Conservation (phyloP, 2,329 filamentous ascomycete species). For the Penicillium rolfsii region DNA sequence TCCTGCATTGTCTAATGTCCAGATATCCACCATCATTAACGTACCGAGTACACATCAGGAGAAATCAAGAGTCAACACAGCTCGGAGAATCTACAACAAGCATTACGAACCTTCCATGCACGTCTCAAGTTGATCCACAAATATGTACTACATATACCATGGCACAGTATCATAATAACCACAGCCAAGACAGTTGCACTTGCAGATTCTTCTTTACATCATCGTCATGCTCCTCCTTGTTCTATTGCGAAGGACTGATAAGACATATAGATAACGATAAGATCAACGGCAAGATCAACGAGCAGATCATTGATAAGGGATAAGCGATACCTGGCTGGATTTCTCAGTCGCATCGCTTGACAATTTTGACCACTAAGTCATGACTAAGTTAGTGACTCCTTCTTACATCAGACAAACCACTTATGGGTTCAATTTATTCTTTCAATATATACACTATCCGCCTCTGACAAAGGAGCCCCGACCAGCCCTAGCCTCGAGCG, state of each 20-base stretch:
- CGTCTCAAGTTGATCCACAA: background rate
- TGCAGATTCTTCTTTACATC: slow-evolving; percentile 1
- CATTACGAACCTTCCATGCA: background rate
- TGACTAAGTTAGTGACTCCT: too few species aligned
- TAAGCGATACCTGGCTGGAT: background rate
- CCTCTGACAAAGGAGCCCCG: background rate
- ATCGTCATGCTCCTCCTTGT: slow-evolving; percentile 1
- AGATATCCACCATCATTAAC: background rate
- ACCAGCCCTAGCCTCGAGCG: background rate
- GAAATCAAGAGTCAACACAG: background rate
- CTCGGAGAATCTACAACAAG: background rate
- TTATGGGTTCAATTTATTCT: background rate
- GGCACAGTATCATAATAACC: too few species aligned
- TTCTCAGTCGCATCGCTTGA: background rate
- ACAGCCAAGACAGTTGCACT: background rate
- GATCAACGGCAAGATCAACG: background rate
- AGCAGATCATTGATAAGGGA: background rate
- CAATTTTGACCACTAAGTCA: background rate
- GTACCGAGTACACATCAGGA: background rate
- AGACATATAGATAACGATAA: background rate
- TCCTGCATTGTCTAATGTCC: background rate
- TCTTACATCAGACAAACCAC: too few species aligned
- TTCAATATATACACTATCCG: too few species aligned
- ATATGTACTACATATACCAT: too few species aligned
- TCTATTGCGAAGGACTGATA: background rate